These are phyloP conservation scores for Backusella macrospora DNA, from an alignment of 192 early-diverging fungal genomes.

Conservation along the genomic window DNA sequence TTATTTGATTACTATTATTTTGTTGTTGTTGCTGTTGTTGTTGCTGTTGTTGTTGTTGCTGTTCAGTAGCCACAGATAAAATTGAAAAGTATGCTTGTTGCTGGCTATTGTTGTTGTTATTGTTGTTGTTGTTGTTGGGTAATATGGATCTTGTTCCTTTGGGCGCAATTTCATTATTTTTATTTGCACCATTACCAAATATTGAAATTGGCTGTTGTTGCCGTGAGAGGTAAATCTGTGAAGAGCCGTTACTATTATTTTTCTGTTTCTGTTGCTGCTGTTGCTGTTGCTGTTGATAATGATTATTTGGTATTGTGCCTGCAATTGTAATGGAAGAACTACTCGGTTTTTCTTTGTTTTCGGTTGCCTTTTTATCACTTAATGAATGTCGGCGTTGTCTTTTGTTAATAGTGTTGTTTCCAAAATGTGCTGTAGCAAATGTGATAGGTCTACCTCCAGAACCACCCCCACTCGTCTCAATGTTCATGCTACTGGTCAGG, in stretches of 20 bases:
- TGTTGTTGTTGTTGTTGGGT: not conserved
- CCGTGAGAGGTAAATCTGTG: not conserved
- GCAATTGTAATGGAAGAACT: not conserved
- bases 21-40: constrained; percentile 6
- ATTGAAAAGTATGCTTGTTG: not conserved
- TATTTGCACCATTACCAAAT: not conserved
- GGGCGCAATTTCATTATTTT: not conserved
- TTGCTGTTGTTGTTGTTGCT: not conserved
- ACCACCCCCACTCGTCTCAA: constrained; percentile 13
- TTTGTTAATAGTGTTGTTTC: constrained; percentile 17
- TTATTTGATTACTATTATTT: not conserved
- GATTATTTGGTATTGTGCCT: not conserved
- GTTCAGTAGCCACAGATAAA: not conserved
- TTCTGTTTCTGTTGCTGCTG: not conserved
- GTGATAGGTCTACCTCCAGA: constrained; percentile 17
- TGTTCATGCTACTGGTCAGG: not conserved
- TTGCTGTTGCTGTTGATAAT: not conserved
- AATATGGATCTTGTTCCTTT: not conserved
- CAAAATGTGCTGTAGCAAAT: not conserved
- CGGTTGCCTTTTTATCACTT: not conserved
- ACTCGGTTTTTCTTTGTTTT: not conserved
- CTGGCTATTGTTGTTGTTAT: not conserved
- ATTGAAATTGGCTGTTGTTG: not conserved
- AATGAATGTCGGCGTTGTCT: constrained; percentile 20
- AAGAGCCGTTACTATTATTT: not conserved